A percentile compares a stretch with the other conserved stretches of the same genome.
Evolutionary conservation across 2,329 filamentous ascomycete genomes (phyloP).

Genomic region (Colletotrichum godetiae): DNA sequence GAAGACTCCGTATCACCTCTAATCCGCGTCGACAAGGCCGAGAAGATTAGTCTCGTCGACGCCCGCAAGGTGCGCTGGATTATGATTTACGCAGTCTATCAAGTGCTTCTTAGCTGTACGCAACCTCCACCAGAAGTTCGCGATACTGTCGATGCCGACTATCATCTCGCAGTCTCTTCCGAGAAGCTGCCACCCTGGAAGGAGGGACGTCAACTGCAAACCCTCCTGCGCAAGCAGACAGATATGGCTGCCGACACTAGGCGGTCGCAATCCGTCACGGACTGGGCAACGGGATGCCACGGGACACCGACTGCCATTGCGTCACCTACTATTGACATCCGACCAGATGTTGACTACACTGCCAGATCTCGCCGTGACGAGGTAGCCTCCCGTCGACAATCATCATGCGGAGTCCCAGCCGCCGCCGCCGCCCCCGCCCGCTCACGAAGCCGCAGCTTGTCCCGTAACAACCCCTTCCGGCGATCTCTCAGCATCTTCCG

Average conservation of each 20-base stretch:
- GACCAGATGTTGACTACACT: constrained; percentile 68
- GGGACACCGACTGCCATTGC: constrained; percentile 2
- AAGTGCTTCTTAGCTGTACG: constrained; percentile 76
- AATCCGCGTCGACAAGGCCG: constrained; percentile 64
- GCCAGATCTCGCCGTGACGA: constrained; percentile 50
- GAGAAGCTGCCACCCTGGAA: constrained; percentile 60
- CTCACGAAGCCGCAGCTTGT: constrained; percentile 40
- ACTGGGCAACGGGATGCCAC: constrained; percentile 19
- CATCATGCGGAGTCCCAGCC: constrained; percentile 14
- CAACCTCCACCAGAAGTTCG: constrained; percentile 70
- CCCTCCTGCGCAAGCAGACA: constrained; percentile 44
- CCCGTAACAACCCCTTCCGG: constrained; percentile 43
- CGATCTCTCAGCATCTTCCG: constrained; percentile 48
- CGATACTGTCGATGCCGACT: constrained; percentile 66
- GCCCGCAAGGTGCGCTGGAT: constrained; percentile 84
- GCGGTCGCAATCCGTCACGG: constrained; percentile 34
- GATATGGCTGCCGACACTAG: constrained; percentile 37
- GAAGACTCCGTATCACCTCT: constrained; percentile 63
- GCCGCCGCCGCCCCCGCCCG: constrained; percentile 37
- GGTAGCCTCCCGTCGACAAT: constrained; percentile 36
- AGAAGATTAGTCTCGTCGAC: constrained; percentile 71
- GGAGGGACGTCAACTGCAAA: constrained; percentile 42
- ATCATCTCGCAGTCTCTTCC: constrained; percentile 62
- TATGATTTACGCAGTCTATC: constrained; percentile 77
- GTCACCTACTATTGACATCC: constrained; percentile 51